Evolutionary conservation across 805 yeast species (phyloP), one percentile per base, ranked within the genome.

Genomic region (Pichia kluyveri): DNA sequence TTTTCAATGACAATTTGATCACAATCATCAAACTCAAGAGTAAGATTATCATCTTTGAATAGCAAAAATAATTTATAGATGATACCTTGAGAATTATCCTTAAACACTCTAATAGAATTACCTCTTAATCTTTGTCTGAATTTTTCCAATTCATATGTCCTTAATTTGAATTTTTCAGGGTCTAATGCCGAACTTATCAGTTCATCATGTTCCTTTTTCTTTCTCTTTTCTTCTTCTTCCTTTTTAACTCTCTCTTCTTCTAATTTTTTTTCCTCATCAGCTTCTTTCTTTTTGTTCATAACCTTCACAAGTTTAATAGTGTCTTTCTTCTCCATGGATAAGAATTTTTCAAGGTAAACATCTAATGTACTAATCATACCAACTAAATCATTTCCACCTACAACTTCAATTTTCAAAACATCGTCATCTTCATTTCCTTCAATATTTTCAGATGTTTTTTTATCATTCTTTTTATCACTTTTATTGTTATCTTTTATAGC

Each of bases 301-400:
- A 58, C 54, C 42, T 56, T 62, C 28, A 82, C 81, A 54, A 83
- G 71, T 58, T 80, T 84, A 50, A 84, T 45, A 0, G 86, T 80
- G 23, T 75, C 77, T 40, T 74, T 71, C 55, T 80, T 81, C 53
- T 82, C 82, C 62, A 72, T 73, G 42, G 75, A 71, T 48, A 85
- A 66, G 55, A 82, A 77, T 40, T 58, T 54, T 56, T 84, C 91
- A 44, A 84, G 67, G 49, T 78, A 69, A 51, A 65, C 68, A 57
- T 83, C 86, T 40, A 84, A 65, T 3, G 80, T 76, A 47, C 65
- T 56, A 5, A 83, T 51, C 65, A 77, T 75, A 5, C 82, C 76
- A n/a, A 69, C 57, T 37, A 84, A 68, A 27, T 81, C 77, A 43
- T 66, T 68, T 0, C 79, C 80, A 42, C 69, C 68, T 1, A 69